Evolutionary conservation across 495 filamentous ascomycete genomes (phyloP).

Genomic region (Entonaema liquescens): DNA sequence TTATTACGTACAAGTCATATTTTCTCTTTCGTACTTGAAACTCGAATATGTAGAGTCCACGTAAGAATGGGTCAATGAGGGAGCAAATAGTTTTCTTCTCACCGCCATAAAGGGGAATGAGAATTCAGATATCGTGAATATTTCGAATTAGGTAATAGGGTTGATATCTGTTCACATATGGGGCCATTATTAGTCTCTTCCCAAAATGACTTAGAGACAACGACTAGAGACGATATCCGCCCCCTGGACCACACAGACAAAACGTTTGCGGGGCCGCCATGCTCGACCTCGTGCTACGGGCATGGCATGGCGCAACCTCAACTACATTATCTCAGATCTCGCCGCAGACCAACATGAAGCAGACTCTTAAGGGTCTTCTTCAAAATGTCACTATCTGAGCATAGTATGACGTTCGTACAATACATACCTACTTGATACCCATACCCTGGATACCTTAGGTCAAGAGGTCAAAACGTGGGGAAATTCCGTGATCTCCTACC

Average conservation of each 20-base stretch:
- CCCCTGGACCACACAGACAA: background rate
- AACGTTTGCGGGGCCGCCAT: background rate
- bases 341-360: background rate
- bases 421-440: no score
- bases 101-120: slow-evolving; percentile 9
- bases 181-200: background rate
- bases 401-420: background rate
- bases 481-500: background rate
- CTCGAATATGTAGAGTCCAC: background rate
- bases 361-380: background rate
- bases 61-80: slow-evolving; percentile 1
- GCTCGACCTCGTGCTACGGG: slow-evolving; percentile 18
- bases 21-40: slow-evolving; percentile 1
- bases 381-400: background rate
- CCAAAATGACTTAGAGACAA: background rate
- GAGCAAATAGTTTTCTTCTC: slow-evolving; percentile 3
- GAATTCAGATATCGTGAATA: background rate
- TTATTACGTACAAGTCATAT: slow-evolving; percentile 5
- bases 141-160: background rate
- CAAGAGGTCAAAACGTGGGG: background rate
- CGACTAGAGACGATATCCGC: background rate
- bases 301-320: slow-evolving; percentile 12
- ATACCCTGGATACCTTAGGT: background rate
- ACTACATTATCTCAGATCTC: background rate
- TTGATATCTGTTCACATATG: background rate